Base-by-base conservation (phyloP, 2,329 filamentous ascomycete genomes). In the Talaromyces albobiverticillius region DNA sequence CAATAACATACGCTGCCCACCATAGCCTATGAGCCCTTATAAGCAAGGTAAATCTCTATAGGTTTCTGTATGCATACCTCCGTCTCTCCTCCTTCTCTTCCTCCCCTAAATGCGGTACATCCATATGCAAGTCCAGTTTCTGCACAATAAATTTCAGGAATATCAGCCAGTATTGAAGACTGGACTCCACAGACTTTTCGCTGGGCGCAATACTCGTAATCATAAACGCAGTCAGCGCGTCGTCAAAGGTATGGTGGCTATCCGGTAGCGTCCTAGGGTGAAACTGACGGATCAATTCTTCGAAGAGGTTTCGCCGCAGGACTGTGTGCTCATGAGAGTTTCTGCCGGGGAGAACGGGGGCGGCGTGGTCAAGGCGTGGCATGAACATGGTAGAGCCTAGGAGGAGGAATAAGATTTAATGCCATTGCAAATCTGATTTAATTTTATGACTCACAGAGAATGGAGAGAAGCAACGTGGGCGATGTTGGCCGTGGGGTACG, bases 311-410 rank as follows among this genome's bases (percentile, higher is more conserved):
- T 46, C 42, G 25, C 25, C 25, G 22, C 25, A 46, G 13, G 26
- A 18, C 25, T 23, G 20, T 46, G 9, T 46, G 42, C 25, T 46
- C 42, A 3, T 45, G 25, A 4, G 13, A 46, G 42, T 31, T 46
- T 20, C 42, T 46, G 25, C 16, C 42, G 25, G n/a, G 42, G 6
- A 46, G 42, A 46, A 46, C 10, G n/a, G n/a, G n/a, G n/a, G 25
- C n/a, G 3, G 22, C 3, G 13, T 16, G 42, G 25, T 46, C 42
- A 46, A 46, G 23, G 4, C 42, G 42, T 46, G 42, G 42, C 42
- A 46, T 31, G n/a, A 46, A 46, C 42, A 46, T 46, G 16, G 42
- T 23, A 46, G 42, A 46, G 42, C 42, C 42, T 46, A 46, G 11
- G 14, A 11, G n/a, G 14, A 25, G 5, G 20, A 10, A 6, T 45